Evolutionary conservation across 1,284 basidiomycete species (phyloP).

Genomic region (Xanthoconium separans): DNA sequence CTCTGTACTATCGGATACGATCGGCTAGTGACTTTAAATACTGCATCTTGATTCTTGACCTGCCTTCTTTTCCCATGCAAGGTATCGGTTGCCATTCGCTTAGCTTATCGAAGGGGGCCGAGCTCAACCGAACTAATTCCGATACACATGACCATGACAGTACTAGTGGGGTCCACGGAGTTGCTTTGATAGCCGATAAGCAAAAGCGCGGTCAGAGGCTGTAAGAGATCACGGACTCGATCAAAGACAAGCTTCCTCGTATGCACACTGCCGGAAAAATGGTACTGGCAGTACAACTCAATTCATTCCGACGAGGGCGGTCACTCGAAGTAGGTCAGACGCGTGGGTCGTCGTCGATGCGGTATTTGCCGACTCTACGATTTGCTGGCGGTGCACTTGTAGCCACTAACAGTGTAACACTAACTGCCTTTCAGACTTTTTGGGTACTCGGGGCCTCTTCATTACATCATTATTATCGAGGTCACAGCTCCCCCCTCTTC

Average conservation of each 20-base stretch:
- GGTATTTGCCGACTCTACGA: no score
- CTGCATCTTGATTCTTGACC: no score
- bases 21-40: no score
- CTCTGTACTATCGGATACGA: not conserved
- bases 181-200: not conserved
- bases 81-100: not conserved
- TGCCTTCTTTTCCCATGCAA: not conserved
- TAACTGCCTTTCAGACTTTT: not conserved
- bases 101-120: not conserved
- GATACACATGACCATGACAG: not conserved
- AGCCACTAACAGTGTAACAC: no score
- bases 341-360: not conserved
- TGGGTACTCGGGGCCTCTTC: not conserved
- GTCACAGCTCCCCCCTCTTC: not conserved
- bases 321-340: not conserved
- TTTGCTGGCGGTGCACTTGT: no score
- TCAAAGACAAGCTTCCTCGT: not conserved
- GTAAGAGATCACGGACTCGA: not conserved
- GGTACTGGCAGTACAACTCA: not conserved
- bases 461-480: not conserved
- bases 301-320: conserved; percentile 6
- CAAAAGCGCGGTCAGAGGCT: not conserved
- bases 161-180: no score
- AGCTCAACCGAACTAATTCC: not conserved
- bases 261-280: not conserved